Evolutionary conservation across 805 yeast species (phyloP).

Genomic region (Saturnispora galanensis): DNA sequence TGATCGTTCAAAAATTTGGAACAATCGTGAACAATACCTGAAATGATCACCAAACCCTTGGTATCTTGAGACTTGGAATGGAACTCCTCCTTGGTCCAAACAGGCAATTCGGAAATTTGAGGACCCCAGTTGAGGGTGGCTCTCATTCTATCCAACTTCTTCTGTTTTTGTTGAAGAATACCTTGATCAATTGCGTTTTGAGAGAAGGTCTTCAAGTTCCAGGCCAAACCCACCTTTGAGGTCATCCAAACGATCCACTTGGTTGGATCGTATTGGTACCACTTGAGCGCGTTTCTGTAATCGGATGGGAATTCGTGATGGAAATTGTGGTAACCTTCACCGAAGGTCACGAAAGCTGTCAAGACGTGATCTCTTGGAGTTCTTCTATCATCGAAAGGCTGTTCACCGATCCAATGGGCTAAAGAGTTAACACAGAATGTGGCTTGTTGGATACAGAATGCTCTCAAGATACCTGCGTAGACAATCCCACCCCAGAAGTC

Average conservation of each 20-base stretch:
- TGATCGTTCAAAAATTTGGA: conserved; percentile 60
- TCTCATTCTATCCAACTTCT: conserved; percentile 60
- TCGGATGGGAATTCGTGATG: conserved; percentile 88
- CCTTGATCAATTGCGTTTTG: conserved; percentile 80
- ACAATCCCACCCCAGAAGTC: conserved; percentile 67
- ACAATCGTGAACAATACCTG: conserved; percentile 75
- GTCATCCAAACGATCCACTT: conserved; percentile 49
- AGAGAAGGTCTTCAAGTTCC: conserved; percentile 65
- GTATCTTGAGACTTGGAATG: conserved; percentile 38
- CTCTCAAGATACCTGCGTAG: conserved; percentile 65
- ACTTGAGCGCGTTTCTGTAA: conserved; percentile 76
- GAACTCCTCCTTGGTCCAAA: conserved; percentile 62
- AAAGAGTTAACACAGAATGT: conserved; percentile 80
- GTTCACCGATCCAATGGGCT: conserved; percentile 80
- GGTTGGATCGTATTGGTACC: conserved; percentile 87
- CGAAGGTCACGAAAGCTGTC: conserved; percentile 76
- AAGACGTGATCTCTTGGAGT: conserved; percentile 77
- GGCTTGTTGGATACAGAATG: conserved; percentile 69
- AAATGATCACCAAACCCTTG: conserved; percentile 55
- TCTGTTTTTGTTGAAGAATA: conserved; percentile 72
- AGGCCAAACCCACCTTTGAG: conserved; percentile 60
- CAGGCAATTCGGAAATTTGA: conserved; percentile 53
- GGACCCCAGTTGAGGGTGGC: conserved; percentile 67
- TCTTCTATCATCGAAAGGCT: conserved; percentile 81
- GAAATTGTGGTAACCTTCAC: conserved; percentile 86